Conservation (phyloP, 208 protist genomes). For the Leptomonas pyrrhocoris region DNA sequence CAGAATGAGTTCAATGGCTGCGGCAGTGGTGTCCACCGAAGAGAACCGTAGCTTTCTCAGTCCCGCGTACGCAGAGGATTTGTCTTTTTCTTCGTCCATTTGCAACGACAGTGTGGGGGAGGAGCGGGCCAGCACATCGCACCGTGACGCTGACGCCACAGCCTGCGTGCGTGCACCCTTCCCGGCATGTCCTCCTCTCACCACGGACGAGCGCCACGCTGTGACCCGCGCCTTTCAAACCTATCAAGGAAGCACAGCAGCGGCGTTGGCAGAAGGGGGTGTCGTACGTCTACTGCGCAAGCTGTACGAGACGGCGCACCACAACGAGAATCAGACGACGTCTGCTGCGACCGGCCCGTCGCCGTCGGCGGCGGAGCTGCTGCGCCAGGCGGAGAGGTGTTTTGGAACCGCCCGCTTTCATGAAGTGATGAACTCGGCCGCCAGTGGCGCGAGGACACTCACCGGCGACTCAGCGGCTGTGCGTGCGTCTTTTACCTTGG, state of each 20-base stretch:
- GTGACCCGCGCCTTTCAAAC: background rate
- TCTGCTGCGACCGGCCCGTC: background rate
- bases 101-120: background rate
- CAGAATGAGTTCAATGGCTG: background rate
- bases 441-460: background rate
- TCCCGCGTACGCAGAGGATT: conserved; percentile 9
- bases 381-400: conserved; percentile 18
- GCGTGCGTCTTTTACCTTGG: conserved; percentile 9
- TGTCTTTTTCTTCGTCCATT: background rate
- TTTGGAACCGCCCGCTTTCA: conserved; percentile 21
- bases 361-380: conserved; percentile 2
- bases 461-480: background rate
- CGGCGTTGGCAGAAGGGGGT: background rate
- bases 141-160: background rate
- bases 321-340: background rate
- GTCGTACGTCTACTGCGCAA: conserved; percentile 15
- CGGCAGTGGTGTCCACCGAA: conserved; percentile 9
- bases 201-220: conserved; percentile 2
- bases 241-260: background rate
- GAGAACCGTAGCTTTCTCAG: conserved; percentile 32
- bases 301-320: conserved; percentile 13
- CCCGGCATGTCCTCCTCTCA: conserved; percentile 1
- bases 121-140: background rate
- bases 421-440: conserved; percentile 1
- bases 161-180: background rate